These are phyloP conservation scores for Grigorovia humatica DNA, from an alignment of 805 yeast species.

Conservation along the genomic window DNA sequence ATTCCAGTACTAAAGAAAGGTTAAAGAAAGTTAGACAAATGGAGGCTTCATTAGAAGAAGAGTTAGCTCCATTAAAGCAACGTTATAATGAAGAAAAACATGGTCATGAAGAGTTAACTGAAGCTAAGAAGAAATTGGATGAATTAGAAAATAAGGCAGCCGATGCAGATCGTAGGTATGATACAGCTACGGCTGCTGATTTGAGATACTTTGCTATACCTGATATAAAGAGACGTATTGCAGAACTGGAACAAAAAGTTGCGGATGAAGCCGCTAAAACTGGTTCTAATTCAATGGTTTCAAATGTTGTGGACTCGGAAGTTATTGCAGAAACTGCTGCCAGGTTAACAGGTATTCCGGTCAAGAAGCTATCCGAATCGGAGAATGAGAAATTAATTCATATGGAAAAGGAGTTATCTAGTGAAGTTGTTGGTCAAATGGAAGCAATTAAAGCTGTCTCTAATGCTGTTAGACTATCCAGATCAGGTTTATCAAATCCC, in stretches of 20 bases:
- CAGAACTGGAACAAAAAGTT: constrained; percentile 60
- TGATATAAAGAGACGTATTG: constrained; percentile 69
- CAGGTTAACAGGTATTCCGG: constrained; percentile 93
- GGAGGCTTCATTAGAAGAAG: constrained; percentile 77
- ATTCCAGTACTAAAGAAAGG: constrained; percentile 74
- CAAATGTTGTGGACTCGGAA: constrained; percentile 84
- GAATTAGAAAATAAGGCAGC: constrained; percentile 86
- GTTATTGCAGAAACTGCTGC: constrained; percentile 97
- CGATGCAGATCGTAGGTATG: constrained; percentile 96
- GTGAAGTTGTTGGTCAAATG: constrained; percentile 86
- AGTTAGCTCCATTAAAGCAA: constrained; percentile 73
- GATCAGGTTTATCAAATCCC: constrained; percentile 95
- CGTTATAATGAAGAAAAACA: constrained; percentile 77
- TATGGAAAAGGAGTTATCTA: constrained; percentile 81
- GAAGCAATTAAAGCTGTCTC: constrained; percentile 96
- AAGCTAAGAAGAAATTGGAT: constrained; percentile 82
- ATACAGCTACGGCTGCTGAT: constrained; percentile 90
- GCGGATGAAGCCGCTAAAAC: constrained; percentile 64
- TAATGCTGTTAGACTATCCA: constrained; percentile 81
- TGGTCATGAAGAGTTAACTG: constrained; percentile 83
- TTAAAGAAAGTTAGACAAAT: constrained; percentile 66
- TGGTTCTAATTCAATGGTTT: constrained; percentile 56
- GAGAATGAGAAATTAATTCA: constrained; percentile 88
- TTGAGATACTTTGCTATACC: constrained; percentile 96
- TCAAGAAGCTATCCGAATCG: constrained; percentile 84